Base-by-base conservation (phyloP, 768 basidiomycete genomes). In the Xanthoconium purpureum region DNA sequence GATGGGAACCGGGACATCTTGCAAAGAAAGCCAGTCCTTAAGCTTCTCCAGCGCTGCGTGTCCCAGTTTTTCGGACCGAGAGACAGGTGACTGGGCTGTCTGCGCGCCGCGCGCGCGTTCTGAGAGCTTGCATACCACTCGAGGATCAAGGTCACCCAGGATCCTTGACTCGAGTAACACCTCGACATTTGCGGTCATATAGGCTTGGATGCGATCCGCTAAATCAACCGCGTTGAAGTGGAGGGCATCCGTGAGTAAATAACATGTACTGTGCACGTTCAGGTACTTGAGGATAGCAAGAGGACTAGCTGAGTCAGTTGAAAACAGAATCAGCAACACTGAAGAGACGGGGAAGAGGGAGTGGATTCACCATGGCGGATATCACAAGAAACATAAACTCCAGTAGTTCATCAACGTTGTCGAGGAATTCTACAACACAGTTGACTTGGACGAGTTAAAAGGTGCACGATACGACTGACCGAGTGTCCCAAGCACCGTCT, bases 341-440 rank as follows among this genome's bases (percentile, higher is more conserved):
- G 29, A 28, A 15, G 33, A 24, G 3, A 36, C 20, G 1, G 5
- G 7, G 10, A 3, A 39, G 8, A 20, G 11, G 6, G 3, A 47
- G 51, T 2, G 32, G 30, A 75, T 82, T 69, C 68, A 94, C 93
- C 36, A 94, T 92, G 17, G 84, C 87, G 36, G 87, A 86, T 71
- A 97, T 82, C 15, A 98, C 85, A 20, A 87, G 84, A 58, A 97
- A 93, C 73, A 94, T 81, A 61, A 94, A 91, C 58, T 93, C 88
- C 55, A 98, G 70, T 32, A 92, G 75, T 36, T 89, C 84, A 54
- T 98, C 93, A 6, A 84, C 73, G 2, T 80, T 81, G 28, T 80
- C 64, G 4, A 80, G 73, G 63, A 84, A 88, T 49, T 88, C 89
- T 89, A 64, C 43, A 50, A 42, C 33, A n/a, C 10, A 6, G 35